Evolutionary conservation across 75 land plant genomes (phyloP).

Genomic region (Selaginella tamariscina): DNA sequence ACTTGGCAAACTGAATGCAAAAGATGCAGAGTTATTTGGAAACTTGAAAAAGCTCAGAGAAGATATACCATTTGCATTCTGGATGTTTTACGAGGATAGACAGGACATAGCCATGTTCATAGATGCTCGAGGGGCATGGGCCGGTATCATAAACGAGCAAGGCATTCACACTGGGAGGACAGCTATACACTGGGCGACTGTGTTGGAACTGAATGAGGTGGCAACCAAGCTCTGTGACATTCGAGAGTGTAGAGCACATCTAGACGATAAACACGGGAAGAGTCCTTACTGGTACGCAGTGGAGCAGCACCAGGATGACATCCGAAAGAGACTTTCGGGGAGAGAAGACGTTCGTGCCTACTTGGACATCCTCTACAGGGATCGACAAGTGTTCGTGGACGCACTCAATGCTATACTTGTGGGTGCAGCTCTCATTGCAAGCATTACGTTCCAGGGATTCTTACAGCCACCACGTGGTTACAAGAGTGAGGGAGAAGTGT

Average conservation of each 20-base stretch:
- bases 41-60: background rate
- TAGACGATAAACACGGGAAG: background rate
- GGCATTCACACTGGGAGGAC: background rate
- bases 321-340: background rate
- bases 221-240: conserved; percentile 3
- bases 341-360: background rate
- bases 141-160: background rate
- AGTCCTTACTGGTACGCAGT: background rate
- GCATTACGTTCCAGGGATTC: conserved; percentile 15
- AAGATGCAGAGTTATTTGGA: background rate
- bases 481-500: background rate
- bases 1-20: background rate
- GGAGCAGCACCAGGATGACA: background rate
- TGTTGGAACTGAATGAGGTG: background rate
- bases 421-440: conserved; percentile 22
- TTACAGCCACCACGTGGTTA: conserved; percentile 16
- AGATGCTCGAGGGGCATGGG: background rate
- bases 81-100: background rate
- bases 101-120: conserved; percentile 2
- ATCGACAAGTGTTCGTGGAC: conserved; percentile 19
- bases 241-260: background rate
- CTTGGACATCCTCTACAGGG: background rate
- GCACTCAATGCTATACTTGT: conserved; percentile 18
- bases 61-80: background rate
- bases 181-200: conserved; percentile 8